Evolutionary conservation across 2,329 filamentous ascomycete genomes (phyloP).

Genomic region (Sporothrix brasiliensis): DNA sequence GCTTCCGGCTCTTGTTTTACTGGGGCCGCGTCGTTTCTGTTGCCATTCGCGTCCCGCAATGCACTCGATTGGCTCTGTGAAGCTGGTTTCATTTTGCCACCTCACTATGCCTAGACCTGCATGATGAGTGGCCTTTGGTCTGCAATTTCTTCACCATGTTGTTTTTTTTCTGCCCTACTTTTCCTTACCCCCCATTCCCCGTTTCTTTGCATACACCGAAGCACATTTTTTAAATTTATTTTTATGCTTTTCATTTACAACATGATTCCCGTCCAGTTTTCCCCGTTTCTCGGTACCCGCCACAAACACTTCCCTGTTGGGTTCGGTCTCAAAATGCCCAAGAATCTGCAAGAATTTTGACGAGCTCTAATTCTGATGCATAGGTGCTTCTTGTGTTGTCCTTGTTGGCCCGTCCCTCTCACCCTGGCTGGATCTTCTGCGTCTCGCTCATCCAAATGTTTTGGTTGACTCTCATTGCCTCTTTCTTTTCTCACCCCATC

Average conservation of each 20-base stretch:
- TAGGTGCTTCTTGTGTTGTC: conserved; percentile 1
- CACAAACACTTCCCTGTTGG: conserved; percentile 11
- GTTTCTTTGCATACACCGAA: conserved; percentile 28
- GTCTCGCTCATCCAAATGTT: not conserved
- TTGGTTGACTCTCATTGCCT: not conserved
- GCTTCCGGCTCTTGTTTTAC: not conserved
- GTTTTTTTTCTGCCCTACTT: conserved; percentile 22
- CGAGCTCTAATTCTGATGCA: not conserved
- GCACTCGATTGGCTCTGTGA: conserved; percentile 45
- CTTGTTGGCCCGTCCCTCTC: conserved; percentile 18
- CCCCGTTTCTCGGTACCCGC: conserved; percentile 27
- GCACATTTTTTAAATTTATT: conserved; percentile 25
- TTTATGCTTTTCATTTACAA: conserved; percentile 18
- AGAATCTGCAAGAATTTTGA: not conserved
- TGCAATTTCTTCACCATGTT: conserved; percentile 23
- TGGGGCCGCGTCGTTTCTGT: conserved; percentile 2
- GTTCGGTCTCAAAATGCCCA: not conserved
- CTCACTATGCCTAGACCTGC: conserved; percentile 49
- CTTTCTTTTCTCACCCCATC: conserved; percentile 15
- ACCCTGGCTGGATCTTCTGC: conserved; percentile 7
- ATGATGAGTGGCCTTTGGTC: conserved; percentile 40
- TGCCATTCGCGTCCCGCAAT: conserved; percentile 40
- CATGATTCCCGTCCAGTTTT: conserved; percentile 19
- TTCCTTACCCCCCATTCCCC: conserved; percentile 28
- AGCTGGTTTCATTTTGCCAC: conserved; percentile 51